A percentile compares a stretch with the other conserved stretches of the same genome.
Conservation (phyloP, 805 yeast species). For the Tetrapisispora phaffii region DNA sequence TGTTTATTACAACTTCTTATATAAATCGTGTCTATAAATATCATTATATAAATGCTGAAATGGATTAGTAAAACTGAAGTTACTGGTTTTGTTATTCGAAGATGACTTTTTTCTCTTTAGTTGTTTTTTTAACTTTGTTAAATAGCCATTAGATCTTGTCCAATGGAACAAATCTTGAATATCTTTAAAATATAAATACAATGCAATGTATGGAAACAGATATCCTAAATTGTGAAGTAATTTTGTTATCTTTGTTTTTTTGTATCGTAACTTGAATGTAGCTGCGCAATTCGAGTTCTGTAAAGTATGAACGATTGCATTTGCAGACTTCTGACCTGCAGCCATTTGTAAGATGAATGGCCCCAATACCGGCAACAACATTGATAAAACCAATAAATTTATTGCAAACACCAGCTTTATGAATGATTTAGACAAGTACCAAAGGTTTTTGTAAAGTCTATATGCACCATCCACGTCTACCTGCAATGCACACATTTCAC, state of each 20-base stretch:
- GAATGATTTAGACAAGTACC: neutral
- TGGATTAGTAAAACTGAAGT: neutral
- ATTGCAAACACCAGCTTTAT: neutral
- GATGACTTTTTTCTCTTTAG: neutral
- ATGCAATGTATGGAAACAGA: neutral
- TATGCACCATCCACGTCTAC: neutral
- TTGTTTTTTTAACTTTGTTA: neutral
- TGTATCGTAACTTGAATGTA: neutral
- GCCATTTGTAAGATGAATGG: neutral
- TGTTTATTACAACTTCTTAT: slow-evolving; percentile 3
- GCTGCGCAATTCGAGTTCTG: neutral
- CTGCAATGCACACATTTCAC: neutral
- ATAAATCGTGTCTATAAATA: slow-evolving; percentile 2
- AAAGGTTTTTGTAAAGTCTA: neutral
- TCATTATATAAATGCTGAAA: slow-evolving; percentile 1
- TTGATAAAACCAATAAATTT: neutral
- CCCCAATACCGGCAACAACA: neutral
- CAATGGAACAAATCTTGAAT: neutral
- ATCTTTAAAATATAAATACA: neutral
- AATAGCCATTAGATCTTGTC: neutral
- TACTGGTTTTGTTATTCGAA: slow-evolving; percentile 1
- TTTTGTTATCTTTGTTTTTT: neutral
- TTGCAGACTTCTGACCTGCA: neutral
- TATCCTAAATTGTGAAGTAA: neutral
- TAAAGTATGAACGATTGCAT: neutral